phyloP scores from a whole-genome alignment of 1,284 basidiomycete genomes.

The Neonothopanus nambi region DNA sequence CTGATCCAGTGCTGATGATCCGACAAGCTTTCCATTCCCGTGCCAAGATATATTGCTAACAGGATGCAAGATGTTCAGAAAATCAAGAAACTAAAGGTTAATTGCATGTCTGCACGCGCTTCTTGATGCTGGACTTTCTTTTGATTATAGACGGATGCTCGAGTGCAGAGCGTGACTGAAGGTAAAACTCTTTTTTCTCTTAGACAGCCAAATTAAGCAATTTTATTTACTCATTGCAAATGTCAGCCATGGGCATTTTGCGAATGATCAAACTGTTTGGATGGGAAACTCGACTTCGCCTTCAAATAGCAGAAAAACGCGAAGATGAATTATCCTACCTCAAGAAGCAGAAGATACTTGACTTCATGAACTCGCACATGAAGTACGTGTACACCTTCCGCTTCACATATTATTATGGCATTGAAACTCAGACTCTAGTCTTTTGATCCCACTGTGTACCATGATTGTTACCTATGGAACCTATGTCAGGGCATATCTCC shows the following conservation, averaged over 20 bases:
- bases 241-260: conserved; percentile 44
- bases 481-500: conserved; percentile 37
- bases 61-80: conserved; percentile 1
- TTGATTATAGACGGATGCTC: conserved; percentile 13
- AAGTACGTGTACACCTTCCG: conserved; percentile 36
- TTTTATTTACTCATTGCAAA: no score
- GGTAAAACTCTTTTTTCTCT: conserved; percentile 51
- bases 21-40: conserved; percentile 3
- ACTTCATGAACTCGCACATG: conserved; percentile 39
- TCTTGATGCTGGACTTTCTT: not conserved
- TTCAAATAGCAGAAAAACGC: conserved; percentile 47
- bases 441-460: conserved; percentile 60
- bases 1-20: not conserved
- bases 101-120: not conserved
- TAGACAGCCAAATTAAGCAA: conserved; percentile 53
- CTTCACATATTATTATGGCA: not conserved
- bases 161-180: conserved; percentile 11
- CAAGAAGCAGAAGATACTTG: conserved; percentile 42
- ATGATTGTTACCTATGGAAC: conserved; percentile 71
- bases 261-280: conserved; percentile 73
- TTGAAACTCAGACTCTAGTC: conserved; percentile 35
- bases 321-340: conserved; percentile 54
- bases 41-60: conserved; percentile 3
- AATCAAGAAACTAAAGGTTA: conserved; percentile 7
- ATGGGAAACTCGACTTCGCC: conserved; percentile 58